Base-by-base conservation (phyloP, 2,329 filamentous ascomycete genomes). In the Ilyonectria destructans region DNA sequence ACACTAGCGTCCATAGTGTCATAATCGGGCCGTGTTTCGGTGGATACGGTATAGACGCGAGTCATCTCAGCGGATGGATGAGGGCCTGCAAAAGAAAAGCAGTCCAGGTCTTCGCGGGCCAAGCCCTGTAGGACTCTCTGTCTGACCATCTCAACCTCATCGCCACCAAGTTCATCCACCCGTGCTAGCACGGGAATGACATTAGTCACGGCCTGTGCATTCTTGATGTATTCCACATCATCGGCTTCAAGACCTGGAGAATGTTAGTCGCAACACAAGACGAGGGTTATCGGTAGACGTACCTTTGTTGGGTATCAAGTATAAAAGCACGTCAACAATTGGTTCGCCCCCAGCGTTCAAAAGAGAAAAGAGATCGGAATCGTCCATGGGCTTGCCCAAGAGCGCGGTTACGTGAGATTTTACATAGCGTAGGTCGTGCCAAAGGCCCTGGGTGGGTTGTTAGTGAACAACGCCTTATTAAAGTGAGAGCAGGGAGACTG, bases 1-100 rank as follows among this genome's bases (percentile, higher is more conserved):
- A 97, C 85, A 75, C 94, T 97, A 19, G 95, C 96, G 79, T 98
- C 96, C 91, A 98, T 97, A 49, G 88, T 90, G 45, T 97, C 94
- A 68, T 90, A 84, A 75, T 98, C 94, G 23, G 89, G 88, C 1
- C 88, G 89, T 26, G 89, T 85, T 13, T 89, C 88, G 21, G 93
- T 96, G 1, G 96, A 98, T 21, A 97, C 87, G 1, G 93, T 90
- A 77, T 93, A 97, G 3, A 91, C 89, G 66, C 83, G 83, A 13
- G 80, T 78, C 1, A 80, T 75, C 57, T 78, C 69, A 43, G 78
- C 74, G 49, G 68, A 64, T 3, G 66, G 52, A 3, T 71, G 59
- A 33, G 80, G 77, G 17, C 76, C 75, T 26, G 86, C 85, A 71
- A 96, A 96, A 10, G 89, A 84, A 78, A 97, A 96, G 1, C 87